Evolutionary conservation across 2,329 filamentous ascomycete species (phyloP).

Genomic region (Colletotrichum navitas): DNA sequence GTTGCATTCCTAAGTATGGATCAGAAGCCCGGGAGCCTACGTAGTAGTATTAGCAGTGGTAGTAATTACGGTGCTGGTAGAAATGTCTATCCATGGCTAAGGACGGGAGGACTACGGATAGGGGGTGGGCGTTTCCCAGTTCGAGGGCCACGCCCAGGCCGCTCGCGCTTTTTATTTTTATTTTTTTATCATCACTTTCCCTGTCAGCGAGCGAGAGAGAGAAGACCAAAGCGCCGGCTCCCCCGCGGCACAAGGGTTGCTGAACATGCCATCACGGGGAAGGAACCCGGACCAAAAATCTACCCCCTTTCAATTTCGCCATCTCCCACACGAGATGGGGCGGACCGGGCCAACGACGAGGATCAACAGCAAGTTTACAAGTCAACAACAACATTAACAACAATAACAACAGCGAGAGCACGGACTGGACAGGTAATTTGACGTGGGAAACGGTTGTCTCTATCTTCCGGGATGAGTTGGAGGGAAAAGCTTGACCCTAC

Average conservation of each 20-base stretch:
- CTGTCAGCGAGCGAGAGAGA: too few species aligned
- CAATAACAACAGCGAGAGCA: neutral
- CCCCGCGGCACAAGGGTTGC: conserved; percentile 2
- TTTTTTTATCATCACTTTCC: too few species aligned
- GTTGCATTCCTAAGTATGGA: neutral
- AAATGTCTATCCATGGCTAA: neutral
- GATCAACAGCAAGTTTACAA: neutral
- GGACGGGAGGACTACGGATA: too few species aligned
- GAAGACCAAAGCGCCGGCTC: neutral
- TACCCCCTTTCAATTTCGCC: conserved; percentile 28
- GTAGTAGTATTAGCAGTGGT: neutral
- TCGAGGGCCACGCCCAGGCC: too few species aligned
- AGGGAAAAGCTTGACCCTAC: neutral
- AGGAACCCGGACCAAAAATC: neutral
- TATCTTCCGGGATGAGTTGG: neutral
- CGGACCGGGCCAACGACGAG: neutral
- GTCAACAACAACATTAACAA: neutral
- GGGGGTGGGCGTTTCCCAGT: too few species aligned
- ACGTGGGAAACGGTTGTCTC: neutral
- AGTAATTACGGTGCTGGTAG: neutral
- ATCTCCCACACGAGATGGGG: neutral
- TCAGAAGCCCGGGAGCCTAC: neutral
- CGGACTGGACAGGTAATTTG: neutral
- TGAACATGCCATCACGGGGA: neutral
- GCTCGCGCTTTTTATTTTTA: too few species aligned